Evolutionary conservation across 768 basidiomycete species (phyloP), one percentile per base, ranked within the genome.

Genomic region (Hygrocybe coccinea): DNA sequence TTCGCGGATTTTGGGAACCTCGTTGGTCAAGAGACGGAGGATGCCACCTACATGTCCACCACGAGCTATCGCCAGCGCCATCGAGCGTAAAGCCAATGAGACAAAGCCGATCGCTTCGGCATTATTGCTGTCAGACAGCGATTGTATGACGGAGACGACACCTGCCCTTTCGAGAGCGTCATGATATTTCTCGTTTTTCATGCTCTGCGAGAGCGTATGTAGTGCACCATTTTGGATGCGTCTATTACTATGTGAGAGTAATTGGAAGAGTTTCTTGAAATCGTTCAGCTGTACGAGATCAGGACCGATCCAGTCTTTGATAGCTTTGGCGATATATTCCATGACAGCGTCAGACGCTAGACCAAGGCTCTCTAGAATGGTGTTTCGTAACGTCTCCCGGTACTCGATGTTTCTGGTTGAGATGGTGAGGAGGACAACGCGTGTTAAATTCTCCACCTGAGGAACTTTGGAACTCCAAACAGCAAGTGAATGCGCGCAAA

Each of bases 291-390:
- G 51, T 6, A 57, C 55, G 38, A 63, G 62, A 44, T 63, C 62
- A 33, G 60, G 60, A 10, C 62, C 62, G 17, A 63, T 57, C 62
- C 62, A 63, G n/a, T 57, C 52, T 33, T 57, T 51, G 21, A 63
- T 61, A 11, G 62, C 62, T 22, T 49, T 38, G 38, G 22, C 57
- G 11, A 60, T 21, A 45, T 49, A 60, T 44, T 61, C 57, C 24
- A 61, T 55, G 19, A 63, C 22, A 33, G 17, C 38, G 12, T 61
- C 56, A 3, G 62, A 62, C 24, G 60, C 58, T 19, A 61, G 47
- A 21, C 39, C 21, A 46, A 60, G 55, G 37, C 50, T 55, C 15
- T 61, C 41, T 24, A 63, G 29, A 5, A 61, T 56, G 48, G 47
- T 57, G 10, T 49, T 56, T 43, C 62, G 60, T 33, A 63, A 39